Evolutionary conservation across 208 protist genomes (phyloP), one percentile per base, ranked within the genome.

Genomic region (Herpetomonas samuelpessoai): DNA sequence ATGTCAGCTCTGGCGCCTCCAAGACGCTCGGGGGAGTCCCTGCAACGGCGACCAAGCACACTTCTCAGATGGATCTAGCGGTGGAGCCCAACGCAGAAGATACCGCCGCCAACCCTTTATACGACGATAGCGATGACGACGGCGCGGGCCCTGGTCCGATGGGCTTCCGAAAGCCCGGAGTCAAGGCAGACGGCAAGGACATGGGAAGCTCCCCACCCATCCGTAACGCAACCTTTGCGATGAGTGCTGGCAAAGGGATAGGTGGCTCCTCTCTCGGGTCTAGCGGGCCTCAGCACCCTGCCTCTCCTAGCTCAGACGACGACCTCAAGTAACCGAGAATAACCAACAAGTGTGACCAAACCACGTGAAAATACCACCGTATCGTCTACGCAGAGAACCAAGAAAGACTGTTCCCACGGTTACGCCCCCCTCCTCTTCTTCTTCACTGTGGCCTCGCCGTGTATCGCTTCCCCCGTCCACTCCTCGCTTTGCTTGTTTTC

Each of bases 141-240:
- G 71, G 81, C 26, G 56, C 19, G 9, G 44, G 19, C 10, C 9
- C 9, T 3, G 18, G 16, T 6, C 16, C 44, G 3, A 7, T 48
- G 16, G 9, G 44, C 19, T 10, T 48, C 10, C 7, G 35, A 7
- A 41, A 26, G 59, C 49, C 48, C 66, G 29, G 44, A 35, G 31
- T 62, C 58, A 41, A 41, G 35, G 35, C 35, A 18, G 57, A 61
- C 24, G 62, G 45, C n/a, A 66, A 61, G 27, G 51, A 67, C 25
- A 72, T 83, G 59, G 73, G 75, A 28, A 53, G 64, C 53, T 86
- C 82, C 14, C 73, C 83, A 24, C 77, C 77, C 19, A 59, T 83
- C 38, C 56, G 63, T 51, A 81, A 80, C 71, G 57, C 65, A 21
- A 79, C 71, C 16, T 79, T 79, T 24, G 68, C 29, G 14, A 67